A percentile compares a stretch with the other conserved stretches of the same genome.
These are phyloP conservation scores for Lactifluus hygrophoroides DNA, from an alignment of 768 basidiomycete species.

Conservation along the genomic window DNA sequence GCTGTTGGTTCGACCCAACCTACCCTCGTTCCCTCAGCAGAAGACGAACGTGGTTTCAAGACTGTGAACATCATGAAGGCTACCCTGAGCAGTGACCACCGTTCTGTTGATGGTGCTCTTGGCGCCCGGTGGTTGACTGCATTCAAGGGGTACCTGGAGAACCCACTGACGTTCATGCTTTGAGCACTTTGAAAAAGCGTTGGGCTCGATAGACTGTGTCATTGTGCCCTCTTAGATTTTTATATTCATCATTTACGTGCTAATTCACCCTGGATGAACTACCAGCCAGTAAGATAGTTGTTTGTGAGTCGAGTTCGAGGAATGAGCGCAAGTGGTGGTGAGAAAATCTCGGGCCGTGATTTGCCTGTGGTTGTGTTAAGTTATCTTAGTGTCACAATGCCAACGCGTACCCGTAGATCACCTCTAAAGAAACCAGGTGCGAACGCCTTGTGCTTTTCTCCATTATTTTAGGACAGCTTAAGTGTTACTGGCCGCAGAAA, in stretches of 20 bases:
- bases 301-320: background rate
- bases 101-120: slow-evolving; percentile 93
- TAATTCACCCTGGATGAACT: slow-evolving; percentile 3
- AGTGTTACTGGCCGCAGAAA: slow-evolving; percentile 34
- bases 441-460: background rate
- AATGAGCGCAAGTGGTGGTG: background rate
- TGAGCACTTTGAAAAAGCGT: slow-evolving; percentile 31
- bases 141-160: slow-evolving; percentile 95
- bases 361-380: no score
- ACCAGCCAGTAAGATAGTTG: background rate
- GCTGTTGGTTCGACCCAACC: slow-evolving; percentile 85
- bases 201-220: slow-evolving; percentile 1
- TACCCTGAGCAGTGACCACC: slow-evolving; percentile 90
- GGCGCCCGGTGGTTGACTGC: slow-evolving; percentile 88
- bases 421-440: slow-evolving; percentile 18
- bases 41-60: slow-evolving; percentile 94
- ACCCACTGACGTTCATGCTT: slow-evolving; percentile 95
- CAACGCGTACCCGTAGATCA: slow-evolving; percentile 12
- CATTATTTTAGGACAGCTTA: background rate
- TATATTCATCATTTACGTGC: slow-evolving; percentile 17
- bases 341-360: background rate
- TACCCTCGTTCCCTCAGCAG: slow-evolving; percentile 79
- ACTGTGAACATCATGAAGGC: slow-evolving; percentile 89
- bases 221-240: slow-evolving; percentile 11
- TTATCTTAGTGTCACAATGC: no score